A percentile compares a stretch with the other conserved stretches of the same genome.
Evolutionary conservation across 805 yeast species (phyloP).

Genomic region (Candida dendrica): DNA sequence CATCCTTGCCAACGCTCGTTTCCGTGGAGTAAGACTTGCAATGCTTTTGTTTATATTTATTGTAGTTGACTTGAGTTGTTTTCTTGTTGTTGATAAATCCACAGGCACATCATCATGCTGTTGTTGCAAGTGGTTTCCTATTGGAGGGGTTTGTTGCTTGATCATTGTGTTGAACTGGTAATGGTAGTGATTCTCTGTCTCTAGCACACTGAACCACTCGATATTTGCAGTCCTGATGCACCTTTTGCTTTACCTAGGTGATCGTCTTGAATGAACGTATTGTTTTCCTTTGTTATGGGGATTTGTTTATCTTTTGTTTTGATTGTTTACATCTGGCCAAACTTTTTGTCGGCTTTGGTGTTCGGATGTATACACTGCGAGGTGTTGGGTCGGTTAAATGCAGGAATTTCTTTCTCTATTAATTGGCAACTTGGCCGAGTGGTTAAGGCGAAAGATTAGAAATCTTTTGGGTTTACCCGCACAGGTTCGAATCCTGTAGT

Average conservation of each 20-base stretch:
- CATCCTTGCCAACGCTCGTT: constrained; percentile 16
- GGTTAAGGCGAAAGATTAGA: constrained; percentile 62
- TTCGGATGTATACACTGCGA: not conserved
- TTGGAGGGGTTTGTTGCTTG: not conserved
- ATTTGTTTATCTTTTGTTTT: not conserved
- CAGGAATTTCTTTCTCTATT: too few relatives aligned
- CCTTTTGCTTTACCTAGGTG: not conserved
- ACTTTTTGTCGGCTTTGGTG: not conserved
- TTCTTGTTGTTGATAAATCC: constrained; percentile 16
- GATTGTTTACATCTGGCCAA: not conserved
- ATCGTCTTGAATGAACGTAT: too few relatives aligned
- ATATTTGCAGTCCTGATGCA: too few relatives aligned
- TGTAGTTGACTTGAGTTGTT: constrained; percentile 11
- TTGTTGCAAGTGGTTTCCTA: not conserved
- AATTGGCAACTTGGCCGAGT: constrained; percentile 49
- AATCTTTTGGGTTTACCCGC: constrained; percentile 56
- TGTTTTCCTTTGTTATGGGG: not conserved
- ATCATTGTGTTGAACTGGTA: not conserved
- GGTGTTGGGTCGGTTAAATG: too few relatives aligned
- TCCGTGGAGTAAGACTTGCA: constrained; percentile 13
- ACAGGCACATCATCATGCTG: constrained; percentile 6
- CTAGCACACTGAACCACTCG: too few relatives aligned
- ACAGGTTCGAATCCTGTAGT: constrained; percentile 70
- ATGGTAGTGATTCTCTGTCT: too few relatives aligned
- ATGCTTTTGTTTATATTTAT: constrained; percentile 3